Evolutionary conservation across 352 stramenopile genomes (phyloP), one percentile per base, ranked within the genome.

Genomic region (Phytopythium chamaehyphon): DNA sequence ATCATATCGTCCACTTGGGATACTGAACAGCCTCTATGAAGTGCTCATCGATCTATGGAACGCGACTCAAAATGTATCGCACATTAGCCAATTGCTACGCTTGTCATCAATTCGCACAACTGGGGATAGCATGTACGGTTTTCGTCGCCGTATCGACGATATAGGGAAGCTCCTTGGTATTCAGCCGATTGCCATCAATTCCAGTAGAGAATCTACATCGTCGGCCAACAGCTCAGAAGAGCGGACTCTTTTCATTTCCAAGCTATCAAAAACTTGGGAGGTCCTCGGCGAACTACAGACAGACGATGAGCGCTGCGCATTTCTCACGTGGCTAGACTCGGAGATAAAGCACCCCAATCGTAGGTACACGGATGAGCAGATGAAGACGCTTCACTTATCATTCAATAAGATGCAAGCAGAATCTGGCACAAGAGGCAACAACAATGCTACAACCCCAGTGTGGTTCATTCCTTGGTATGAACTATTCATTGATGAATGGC

Each of bases 371-470:
- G 4, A 2, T 18, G 12, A 40, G 0, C 51, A 57, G 31, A 24
- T 52, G 15, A 21, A 28, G 1, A 14, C 56, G 19, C 14, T 62
- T 1, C 16, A 53, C 18, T 54, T 50, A 21, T 42, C 48, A 2
- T 49, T 50, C 42, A 16, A 39, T 12, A 21, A 62, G 18, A 44
- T 62, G 28, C 28, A 10, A 33, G 28, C 28, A 33, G 28, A 33
- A 33, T 5, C 28, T 33, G 28, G 28, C 28, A 33, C 5, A 5
- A 9, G 28, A 33, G 9, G 5, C 28, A 9, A 9, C 28, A 33
- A 5, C 5, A 33, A 33, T 33, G 28, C 9, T 5, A 33, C 28
- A 10, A 9, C 28, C 9, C 28, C 28, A 33, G 28, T 33, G 5
- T 33, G 28, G 28, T 33, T 33, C 28, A 33, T 33, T 10, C 28